These are phyloP conservation scores for Amanita muscaria DNA, from an alignment of 768 basidiomycete species.

Conservation along the genomic window DNA sequence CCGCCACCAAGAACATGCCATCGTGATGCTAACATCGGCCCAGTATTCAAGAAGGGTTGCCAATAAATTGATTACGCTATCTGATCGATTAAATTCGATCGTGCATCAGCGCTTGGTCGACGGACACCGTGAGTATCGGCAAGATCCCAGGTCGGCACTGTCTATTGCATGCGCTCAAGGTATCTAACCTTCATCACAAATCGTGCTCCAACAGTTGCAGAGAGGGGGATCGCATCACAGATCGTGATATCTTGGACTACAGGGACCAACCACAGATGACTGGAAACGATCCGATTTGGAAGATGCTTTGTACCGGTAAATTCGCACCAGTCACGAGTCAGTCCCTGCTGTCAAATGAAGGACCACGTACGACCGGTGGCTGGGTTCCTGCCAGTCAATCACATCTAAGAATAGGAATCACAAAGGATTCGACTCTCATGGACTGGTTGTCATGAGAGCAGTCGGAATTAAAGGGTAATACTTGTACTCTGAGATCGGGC, in stretches of 20 bases:
- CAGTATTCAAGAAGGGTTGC: no score
- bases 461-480: not conserved
- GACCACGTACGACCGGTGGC: not conserved
- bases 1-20: not conserved
- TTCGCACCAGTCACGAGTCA: not conserved
- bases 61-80: not conserved
- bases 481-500: no score
- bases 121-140: not conserved
- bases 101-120: not conserved
- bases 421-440: not conserved
- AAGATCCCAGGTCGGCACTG: not conserved
- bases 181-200: no score
- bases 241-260: not conserved
- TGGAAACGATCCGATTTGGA: constrained; percentile 2
- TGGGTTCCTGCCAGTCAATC: not conserved
- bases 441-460: not conserved
- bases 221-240: not conserved
- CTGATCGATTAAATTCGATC: not conserved
- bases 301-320: not conserved
- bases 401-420: not conserved
- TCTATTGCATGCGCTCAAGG: not conserved
- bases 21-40: no score
- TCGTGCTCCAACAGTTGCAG: not conserved
- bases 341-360: constrained; percentile 5
- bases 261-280: no score